These are phyloP conservation scores for Linnemannia hyalina DNA, from an alignment of 192 early-diverging fungal species.

Conservation along the genomic window DNA sequence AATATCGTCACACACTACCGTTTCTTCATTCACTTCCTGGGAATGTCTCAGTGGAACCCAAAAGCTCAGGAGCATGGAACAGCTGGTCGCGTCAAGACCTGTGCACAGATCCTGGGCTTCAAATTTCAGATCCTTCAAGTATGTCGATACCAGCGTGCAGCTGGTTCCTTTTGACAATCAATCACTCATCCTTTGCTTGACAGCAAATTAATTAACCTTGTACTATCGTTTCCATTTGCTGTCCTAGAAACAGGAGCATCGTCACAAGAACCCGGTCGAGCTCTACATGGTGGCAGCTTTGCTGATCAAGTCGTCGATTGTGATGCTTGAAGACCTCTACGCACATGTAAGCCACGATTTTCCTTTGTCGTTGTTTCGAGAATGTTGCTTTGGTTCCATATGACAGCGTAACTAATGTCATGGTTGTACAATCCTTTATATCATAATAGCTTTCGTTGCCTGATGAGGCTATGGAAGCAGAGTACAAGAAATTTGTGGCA, in stretches of 20 bases:
- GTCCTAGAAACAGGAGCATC: slow-evolving; percentile 66
- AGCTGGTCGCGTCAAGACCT: slow-evolving; percentile 23
- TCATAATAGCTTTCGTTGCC: slow-evolving; percentile 57
- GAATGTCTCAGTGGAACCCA: slow-evolving; percentile 62
- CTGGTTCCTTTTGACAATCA: neutral
- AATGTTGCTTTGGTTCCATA: neutral
- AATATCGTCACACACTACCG: slow-evolving; percentile 74
- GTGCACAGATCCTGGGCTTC: slow-evolving; percentile 83
- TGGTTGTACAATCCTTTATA: neutral
- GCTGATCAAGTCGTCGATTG: slow-evolving; percentile 29
- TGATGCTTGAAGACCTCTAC: slow-evolving; percentile 71
- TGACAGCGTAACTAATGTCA: neutral
- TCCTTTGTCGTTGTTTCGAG: neutral
- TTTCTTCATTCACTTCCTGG: slow-evolving; percentile 79
- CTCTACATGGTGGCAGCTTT: slow-evolving; percentile 38
- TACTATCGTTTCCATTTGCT: neutral
- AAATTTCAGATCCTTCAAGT: slow-evolving; percentile 74
- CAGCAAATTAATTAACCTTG: neutral
- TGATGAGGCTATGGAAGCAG: slow-evolving; percentile 64
- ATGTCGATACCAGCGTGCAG: neutral
- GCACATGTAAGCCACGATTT: slow-evolving; percentile 61
- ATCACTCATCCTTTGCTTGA: neutral
- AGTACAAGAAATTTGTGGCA: slow-evolving; percentile 59
- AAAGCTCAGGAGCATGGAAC: neutral
- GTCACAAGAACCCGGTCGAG: slow-evolving; percentile 58